Evolutionary conservation across 2,329 filamentous ascomycete genomes (phyloP).

Genomic region (Penicillium decumbens): DNA sequence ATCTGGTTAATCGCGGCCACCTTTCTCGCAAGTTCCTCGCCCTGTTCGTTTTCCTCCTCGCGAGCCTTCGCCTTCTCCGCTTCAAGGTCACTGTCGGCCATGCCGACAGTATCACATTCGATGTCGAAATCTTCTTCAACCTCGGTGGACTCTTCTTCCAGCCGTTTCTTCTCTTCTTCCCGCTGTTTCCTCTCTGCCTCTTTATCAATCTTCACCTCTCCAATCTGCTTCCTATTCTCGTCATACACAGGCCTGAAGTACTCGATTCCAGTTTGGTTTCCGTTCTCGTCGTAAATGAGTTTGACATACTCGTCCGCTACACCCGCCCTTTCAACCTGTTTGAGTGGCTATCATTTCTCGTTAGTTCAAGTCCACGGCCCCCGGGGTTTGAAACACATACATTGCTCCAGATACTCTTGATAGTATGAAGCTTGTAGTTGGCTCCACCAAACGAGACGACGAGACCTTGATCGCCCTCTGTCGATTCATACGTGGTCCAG

Average conservation of each 20-base stretch:
- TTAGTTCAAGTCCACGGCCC: neutral
- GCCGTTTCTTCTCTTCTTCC: constrained; percentile 1
- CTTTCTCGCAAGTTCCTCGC: neutral
- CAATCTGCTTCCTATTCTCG: constrained; percentile 1
- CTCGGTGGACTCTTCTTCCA: neutral
- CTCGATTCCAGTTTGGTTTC: constrained; percentile 2
- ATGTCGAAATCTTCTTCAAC: neutral
- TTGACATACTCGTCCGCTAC: neutral
- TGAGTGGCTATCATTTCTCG: neutral
- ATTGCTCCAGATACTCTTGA: neutral
- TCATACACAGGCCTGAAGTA: constrained; percentile 1
- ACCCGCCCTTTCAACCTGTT: neutral
- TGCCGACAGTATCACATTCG: neutral
- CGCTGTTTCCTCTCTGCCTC: neutral
- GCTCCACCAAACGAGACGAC: neutral
- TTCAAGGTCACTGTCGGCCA: neutral
- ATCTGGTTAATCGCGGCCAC: neutral
- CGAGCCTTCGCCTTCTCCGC: neutral
- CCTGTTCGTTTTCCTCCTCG: neutral
- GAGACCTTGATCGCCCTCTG: neutral
- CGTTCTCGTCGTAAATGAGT: constrained; percentile 1
- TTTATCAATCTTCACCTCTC: constrained; percentile 5
- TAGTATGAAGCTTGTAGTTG: neutral
- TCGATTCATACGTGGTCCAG: constrained; percentile 7
- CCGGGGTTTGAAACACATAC: neutral